phyloP scores from a whole-genome alignment of 148 eudicot species.

The Heliosperma pusillum region DNA sequence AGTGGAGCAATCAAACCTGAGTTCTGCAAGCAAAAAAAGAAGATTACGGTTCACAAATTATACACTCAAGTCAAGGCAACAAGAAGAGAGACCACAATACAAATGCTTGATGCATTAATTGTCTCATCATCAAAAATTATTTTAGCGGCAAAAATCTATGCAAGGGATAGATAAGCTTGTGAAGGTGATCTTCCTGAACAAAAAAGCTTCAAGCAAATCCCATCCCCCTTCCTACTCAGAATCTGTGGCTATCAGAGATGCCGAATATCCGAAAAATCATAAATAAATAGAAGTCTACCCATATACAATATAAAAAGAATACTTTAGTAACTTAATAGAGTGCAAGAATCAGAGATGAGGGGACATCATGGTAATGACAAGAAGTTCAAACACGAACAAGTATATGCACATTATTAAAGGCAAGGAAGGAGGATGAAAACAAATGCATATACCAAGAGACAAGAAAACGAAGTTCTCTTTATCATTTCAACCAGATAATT shows the following conservation, averaged over 20 bases:
- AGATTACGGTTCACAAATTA: background rate
- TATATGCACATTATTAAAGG: too few relatives aligned
- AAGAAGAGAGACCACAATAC: background rate
- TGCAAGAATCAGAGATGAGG: too few relatives aligned
- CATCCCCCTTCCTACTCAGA: background rate
- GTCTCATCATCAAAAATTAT: background rate
- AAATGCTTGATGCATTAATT: background rate
- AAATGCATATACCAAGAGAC: too few relatives aligned
- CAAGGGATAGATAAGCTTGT: background rate
- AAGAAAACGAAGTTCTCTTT: too few relatives aligned
- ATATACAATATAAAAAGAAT: background rate
- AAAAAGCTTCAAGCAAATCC: background rate
- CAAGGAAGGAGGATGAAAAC: too few relatives aligned
- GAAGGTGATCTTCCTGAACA: background rate
- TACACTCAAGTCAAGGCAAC: background rate
- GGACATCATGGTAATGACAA: too few relatives aligned
- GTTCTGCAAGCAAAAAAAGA: constrained; percentile 50
- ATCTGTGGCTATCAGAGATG: background rate
- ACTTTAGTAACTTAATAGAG: too few relatives aligned
- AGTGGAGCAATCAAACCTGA: constrained; percentile 93
- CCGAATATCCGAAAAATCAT: background rate
- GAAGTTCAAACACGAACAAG: too few relatives aligned
- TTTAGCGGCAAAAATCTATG: background rate
- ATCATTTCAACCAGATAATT: too few relatives aligned
- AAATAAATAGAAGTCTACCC: background rate